Evolutionary conservation across 2,329 filamentous ascomycete species (phyloP), one percentile per base, ranked within the genome.

Genomic region (Graphilbum fragrans): DNA sequence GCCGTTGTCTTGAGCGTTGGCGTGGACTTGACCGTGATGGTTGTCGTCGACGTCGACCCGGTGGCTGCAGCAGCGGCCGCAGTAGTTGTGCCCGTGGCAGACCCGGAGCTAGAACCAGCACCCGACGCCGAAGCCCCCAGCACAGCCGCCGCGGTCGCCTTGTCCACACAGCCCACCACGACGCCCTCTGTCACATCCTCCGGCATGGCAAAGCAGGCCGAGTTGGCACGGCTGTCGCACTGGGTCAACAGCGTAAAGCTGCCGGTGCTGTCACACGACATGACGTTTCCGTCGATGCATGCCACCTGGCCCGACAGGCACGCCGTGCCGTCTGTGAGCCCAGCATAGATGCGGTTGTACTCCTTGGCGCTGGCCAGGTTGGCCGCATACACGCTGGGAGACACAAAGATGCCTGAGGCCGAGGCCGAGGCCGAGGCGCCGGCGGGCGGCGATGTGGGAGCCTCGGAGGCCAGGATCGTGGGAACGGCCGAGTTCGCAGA

Each of bases 151-250:
- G 70, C 73, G 3, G 56, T 54, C 3, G 52, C 51, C 10, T 55
- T 50, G 38, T 66, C 56, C 22, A 59, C 58, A 46, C 74, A 79
- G 3, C 61, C 63, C 20, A 79, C 57, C 41, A 60, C 53, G 10
- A 73, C 68, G 4, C 71, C 73, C 0, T 51, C 50, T 0, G 61
- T 62, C 11, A 55, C 64, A 31, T 62, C 65, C 61, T 75, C 66
- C 1, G 75, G 75, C 46, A 77, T 53, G 2, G 70, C 74, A 38
- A 65, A 69, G 54, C 74, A 79, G 37, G 58, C 54, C 29, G 14
- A 10, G 29, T 31, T 16, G 36, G 55, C 53, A 10, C 55, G 58
- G 1, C 47, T 38, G 1, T 32, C 34, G 23, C 56, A 58, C 33
- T 66, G 66, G 10, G 54, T 45, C 1, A 49, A 51, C 17, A 74